These are phyloP conservation scores for Bisporella sp. DNA, from an alignment of 2,329 filamentous ascomycete genomes.

Conservation along the genomic window DNA sequence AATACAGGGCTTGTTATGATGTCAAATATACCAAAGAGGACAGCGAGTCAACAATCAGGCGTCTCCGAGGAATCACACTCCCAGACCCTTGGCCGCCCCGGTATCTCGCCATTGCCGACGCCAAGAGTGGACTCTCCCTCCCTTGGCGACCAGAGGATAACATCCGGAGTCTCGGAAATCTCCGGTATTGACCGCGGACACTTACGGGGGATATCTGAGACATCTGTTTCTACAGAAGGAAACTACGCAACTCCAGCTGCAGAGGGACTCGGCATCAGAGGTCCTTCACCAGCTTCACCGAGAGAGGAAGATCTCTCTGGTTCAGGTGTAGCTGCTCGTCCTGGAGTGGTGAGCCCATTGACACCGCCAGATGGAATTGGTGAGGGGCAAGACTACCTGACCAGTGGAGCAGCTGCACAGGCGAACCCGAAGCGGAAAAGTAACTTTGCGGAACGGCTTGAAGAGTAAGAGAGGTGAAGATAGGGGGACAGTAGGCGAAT, in stretches of 20 bases:
- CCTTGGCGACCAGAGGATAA: constrained; percentile 2
- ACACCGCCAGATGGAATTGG: constrained; percentile 11
- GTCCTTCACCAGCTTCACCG: background rate
- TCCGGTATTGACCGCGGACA: constrained; percentile 16
- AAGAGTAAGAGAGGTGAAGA: constrained; percentile 6
- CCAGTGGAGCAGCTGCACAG: background rate
- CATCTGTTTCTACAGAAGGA: constrained; percentile 17
- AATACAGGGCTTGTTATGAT: too few species aligned
- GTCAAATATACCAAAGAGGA: too few species aligned
- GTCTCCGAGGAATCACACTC: too few species aligned
- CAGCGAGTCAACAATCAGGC: too few species aligned
- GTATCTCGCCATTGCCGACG: background rate
- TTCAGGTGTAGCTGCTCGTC: background rate
- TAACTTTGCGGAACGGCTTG: constrained; percentile 22
- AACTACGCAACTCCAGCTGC: constrained; percentile 8
- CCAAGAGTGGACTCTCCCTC: constrained; percentile 13
- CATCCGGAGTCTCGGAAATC: constrained; percentile 12
- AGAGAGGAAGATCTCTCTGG: background rate
- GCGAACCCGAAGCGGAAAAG: constrained; percentile 16
- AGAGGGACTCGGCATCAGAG: background rate
- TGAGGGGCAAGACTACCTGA: constrained; percentile 15
- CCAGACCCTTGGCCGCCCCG: background rate
- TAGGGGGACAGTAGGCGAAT: too few species aligned
- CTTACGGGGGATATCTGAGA: constrained; percentile 20
- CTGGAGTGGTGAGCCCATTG: constrained; percentile 13